Evolutionary conservation across 352 stramenopile genomes (phyloP), one percentile per base, ranked within the genome.

Genomic region (Pythium oligandrum): DNA sequence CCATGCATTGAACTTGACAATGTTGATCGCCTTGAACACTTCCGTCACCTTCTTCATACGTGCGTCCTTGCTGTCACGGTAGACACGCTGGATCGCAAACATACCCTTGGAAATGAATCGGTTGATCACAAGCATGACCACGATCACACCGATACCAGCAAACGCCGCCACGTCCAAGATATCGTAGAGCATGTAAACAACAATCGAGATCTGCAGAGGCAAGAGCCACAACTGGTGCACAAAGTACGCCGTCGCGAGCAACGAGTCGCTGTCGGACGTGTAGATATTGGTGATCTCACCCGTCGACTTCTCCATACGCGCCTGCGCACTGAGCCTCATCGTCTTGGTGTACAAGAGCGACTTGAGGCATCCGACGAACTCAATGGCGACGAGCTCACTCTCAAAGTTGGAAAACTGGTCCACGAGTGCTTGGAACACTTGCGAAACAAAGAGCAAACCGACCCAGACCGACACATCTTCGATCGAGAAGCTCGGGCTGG

Each of bases 1-100:
- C 87, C 86, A 97, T 0, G 82, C 81, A 63, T 96, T 96, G 44
- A 97, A 96, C 68, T 98, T 98, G 76, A 97, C 87, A 48, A 97
- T 90, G 31, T 81, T 80, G 58, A 97, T 96, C 1, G 68, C 72
- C 39, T 76, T 80, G 50, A 88, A 75, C 9, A 82, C 64, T 45
- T 88, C 77, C 6, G 72, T 76, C 32, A 86, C 57, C 35, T 69
- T 61, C 38, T 84, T 80, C 67, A 87, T 75, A 33, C 76, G 66
- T 12, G 61, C 64, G 33, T 88, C 77, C 40, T 78, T 82, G 44
- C 79, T 63, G 32, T 40, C 59, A 32, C 64, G 51, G 34, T 68
- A 76, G 3, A 51, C 33, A 34, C 62, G 47, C 36, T 72, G 55
- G 10, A 60, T 49, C 33, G 40, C 47, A 50, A 75, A 70, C 59